Conservation (phyloP, 2,329 filamentous ascomycete genomes). For the Cladophialophora chaetospira region DNA sequence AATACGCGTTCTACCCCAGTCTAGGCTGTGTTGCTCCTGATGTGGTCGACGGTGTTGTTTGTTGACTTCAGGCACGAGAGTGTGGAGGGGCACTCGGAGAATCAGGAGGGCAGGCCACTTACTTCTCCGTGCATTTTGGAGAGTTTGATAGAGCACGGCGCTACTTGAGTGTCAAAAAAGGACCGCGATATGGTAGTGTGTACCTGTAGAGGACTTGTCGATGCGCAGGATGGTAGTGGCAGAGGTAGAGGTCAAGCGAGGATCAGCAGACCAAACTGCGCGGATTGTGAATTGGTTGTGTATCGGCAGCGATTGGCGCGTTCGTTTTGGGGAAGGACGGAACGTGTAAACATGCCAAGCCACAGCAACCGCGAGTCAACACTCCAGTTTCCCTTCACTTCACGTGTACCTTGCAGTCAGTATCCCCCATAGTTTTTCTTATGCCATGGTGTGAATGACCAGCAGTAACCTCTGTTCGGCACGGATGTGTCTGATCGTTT, state of each 20-base stretch:
- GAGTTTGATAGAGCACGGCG: neutral
- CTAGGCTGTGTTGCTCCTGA: neutral
- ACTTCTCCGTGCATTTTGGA: slow-evolving; percentile 27
- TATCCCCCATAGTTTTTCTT: too few relatives aligned
- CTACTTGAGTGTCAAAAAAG: neutral
- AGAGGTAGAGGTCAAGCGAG: slow-evolving; percentile 1
- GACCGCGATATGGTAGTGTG: neutral
- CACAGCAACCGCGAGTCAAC: too few relatives aligned
- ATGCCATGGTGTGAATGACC: too few relatives aligned
- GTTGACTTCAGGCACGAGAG: slow-evolving; percentile 8
- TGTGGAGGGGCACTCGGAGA: slow-evolving; percentile 21
- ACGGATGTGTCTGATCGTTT: too few relatives aligned
- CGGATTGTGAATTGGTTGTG: slow-evolving; percentile 10
- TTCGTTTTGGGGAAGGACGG: slow-evolving; percentile 4
- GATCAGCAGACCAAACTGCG: slow-evolving; percentile 6
- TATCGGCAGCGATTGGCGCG: slow-evolving; percentile 23
- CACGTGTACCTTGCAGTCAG: too few relatives aligned
- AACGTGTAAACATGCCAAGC: slow-evolving; percentile 14
- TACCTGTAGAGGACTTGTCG: neutral
- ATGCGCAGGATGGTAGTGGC: slow-evolving; percentile 10
- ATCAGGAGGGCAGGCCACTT: slow-evolving; percentile 11
- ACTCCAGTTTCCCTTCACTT: too few relatives aligned
- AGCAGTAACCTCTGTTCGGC: too few relatives aligned
- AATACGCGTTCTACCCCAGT: slow-evolving; percentile 8
- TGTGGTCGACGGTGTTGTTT: slow-evolving; percentile 10